Base-by-base conservation (phyloP, 1,139 yeast species). In the Magnusiomyces tetraspermus region DNA sequence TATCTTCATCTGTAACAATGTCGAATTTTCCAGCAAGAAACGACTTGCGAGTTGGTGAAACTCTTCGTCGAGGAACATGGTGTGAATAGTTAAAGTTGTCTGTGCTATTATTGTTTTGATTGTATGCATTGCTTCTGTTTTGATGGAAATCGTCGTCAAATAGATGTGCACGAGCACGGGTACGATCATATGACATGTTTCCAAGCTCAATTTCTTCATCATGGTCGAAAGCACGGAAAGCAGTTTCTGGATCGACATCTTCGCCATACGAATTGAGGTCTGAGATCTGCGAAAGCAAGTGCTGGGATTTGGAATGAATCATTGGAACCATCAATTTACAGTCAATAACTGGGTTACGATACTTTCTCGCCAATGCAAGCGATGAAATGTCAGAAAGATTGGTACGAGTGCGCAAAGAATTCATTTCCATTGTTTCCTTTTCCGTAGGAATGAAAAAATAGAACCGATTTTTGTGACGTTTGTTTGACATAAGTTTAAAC, bases 281-380 rank as follows among this genome's bases (percentile, higher is more conserved):
- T 21, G 48, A 49, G 42, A 55, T 46, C 22, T 47, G 54, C 21
- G 63, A 61, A 43, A 68, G 52, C 48, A 61, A 21, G 43, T 54
- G 58, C 33, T 62, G 62, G 2, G 69, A 65, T 24, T 58, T 58
- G 21, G 64, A 59, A 50, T 64, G 63, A n/a, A 68, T 68, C 70
- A 68, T 66, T 5, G 71, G 71, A 5, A 63, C 65, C n/a, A 62
- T 59, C 37, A 67, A 56, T 21, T 57, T 58, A 43, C 62, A 55
- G 40, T 57, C 58, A 37, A 68, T 51, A 3, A 69, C 67, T 1
- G 72, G 70, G 52, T 68, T 66, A 46, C 63, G 62, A 51, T 66
- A 68, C 19, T 65, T 58, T 22, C 56, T 54, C 23, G 63, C 66
- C 44, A 64, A 52, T 15, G 60, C 59, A 21, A 52, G 54, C 15